Conservation (phyloP, 371 early-diverging fungal species). For the Rhizopus stolonifer region DNA sequence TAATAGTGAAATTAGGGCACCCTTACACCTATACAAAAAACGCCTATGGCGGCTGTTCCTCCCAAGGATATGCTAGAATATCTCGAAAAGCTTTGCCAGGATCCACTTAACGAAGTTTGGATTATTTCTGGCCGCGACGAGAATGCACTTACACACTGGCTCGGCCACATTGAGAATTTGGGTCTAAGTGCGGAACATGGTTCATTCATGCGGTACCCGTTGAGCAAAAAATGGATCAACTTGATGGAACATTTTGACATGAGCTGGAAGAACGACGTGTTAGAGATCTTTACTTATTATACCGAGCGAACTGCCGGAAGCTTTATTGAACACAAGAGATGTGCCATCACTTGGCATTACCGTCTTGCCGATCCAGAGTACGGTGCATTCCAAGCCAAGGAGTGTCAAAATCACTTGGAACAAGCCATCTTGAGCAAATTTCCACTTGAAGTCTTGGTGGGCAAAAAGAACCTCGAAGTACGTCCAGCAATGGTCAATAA, state of each 20-base stretch:
- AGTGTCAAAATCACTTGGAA: conserved; percentile 90
- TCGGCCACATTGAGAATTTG: conserved; percentile 77
- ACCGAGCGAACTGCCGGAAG: conserved; percentile 86
- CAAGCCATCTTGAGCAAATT: conserved; percentile 84
- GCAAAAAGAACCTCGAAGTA: conserved; percentile 96
- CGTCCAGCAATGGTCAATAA: conserved; percentile 78
- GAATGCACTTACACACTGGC: conserved; percentile 76
- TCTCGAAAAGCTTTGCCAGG: conserved; percentile 62
- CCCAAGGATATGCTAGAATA: conserved; percentile 66
- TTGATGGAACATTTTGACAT: conserved; percentile 79
- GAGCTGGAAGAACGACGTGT: conserved; percentile 84
- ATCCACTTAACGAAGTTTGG: conserved; percentile 87
- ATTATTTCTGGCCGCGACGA: conserved; percentile 93
- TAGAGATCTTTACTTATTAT: conserved; percentile 86
- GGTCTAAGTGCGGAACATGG: conserved; percentile 84
- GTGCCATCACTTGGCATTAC: conserved; percentile 91
- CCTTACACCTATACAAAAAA: conserved; percentile 72
- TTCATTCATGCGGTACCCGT: conserved; percentile 62
- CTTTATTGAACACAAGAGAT: conserved; percentile 84
- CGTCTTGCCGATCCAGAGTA: conserved; percentile 85
- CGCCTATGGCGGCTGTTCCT: conserved; percentile 66
- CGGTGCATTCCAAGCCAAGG: conserved; percentile 85
- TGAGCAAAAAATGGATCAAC: conserved; percentile 70
- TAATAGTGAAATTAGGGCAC: conserved; percentile 62
- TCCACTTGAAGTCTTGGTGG: conserved; percentile 92